Conservation (phyloP, 306 rosid genomes). For the Delonix regia region DNA sequence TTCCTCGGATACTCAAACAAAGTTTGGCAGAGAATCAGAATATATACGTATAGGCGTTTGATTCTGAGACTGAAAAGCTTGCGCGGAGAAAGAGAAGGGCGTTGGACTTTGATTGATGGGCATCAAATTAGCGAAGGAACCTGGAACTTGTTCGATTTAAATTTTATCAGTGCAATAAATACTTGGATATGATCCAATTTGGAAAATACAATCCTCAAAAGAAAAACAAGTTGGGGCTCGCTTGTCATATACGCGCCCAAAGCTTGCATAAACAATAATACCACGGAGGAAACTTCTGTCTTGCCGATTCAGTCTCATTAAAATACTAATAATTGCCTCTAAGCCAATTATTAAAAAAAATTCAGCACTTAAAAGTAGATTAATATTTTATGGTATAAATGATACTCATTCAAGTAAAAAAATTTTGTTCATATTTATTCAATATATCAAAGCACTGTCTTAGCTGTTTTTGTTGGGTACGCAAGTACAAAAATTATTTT, state of each 20-base stretch:
- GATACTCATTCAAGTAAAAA: not conserved
- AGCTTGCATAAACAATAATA: no score
- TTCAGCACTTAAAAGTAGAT: not conserved
- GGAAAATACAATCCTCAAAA: not conserved
- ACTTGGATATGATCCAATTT: not conserved
- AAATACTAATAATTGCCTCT: no score
- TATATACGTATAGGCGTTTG: conserved; percentile 18
- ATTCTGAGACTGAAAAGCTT: conserved; percentile 6
- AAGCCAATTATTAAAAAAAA: no score
- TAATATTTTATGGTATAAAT: not conserved
- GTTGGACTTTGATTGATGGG: conserved; percentile 11
- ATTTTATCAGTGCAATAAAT: not conserved
- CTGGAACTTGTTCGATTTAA: conserved; percentile 2
- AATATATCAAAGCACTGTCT: no score
- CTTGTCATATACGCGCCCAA: no score
- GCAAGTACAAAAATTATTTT: no score
- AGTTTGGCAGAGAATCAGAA: conserved; percentile 25
- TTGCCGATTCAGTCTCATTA: no score
- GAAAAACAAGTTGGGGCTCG: no score
- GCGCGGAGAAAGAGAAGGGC: not conserved
- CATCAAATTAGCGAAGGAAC: conserved; percentile 1
- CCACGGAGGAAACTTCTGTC: no score
- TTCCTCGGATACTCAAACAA: conserved; percentile 8
- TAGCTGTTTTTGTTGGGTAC: no score
- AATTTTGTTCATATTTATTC: no score